phyloP scores from a whole-genome alignment of 2,329 filamentous ascomycete genomes.

The Colletotrichum sp. region DNA sequence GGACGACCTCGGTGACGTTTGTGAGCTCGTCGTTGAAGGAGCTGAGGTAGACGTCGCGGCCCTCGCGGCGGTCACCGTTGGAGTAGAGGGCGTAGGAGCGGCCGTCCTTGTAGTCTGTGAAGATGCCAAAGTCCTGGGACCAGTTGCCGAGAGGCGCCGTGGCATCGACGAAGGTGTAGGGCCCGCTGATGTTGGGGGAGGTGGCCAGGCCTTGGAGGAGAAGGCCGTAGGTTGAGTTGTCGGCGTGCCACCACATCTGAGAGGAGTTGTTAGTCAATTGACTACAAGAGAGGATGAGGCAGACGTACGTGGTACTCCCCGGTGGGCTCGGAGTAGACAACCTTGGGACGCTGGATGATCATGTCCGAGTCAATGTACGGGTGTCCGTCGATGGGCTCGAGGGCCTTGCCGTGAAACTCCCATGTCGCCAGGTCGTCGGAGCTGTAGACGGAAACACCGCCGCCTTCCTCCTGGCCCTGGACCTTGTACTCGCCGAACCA shows the following conservation, averaged over 20 bases:
- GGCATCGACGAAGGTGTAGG: slow-evolving; percentile 59
- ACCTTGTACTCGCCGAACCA: slow-evolving; percentile 68
- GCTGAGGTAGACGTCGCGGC: slow-evolving; percentile 62
- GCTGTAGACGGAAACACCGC: slow-evolving; percentile 65
- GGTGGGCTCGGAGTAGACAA: slow-evolving; percentile 59
- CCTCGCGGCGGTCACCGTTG: slow-evolving; percentile 60
- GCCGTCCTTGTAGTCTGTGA: slow-evolving; percentile 64
- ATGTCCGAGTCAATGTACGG: slow-evolving; percentile 57
- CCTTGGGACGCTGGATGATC: slow-evolving; percentile 68
- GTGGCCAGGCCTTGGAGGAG: slow-evolving; percentile 62
- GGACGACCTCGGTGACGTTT: slow-evolving; percentile 53
- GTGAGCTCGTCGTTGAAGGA: slow-evolving; percentile 57
- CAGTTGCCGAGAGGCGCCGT: slow-evolving; percentile 63
- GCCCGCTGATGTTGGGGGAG: slow-evolving; percentile 55
- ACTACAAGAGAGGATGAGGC: background rate
- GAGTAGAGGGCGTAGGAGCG: slow-evolving; percentile 62
- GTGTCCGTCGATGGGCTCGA: slow-evolving; percentile 60
- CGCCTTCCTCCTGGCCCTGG: slow-evolving; percentile 62
- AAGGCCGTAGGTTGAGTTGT: slow-evolving; percentile 60
- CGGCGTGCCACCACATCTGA: slow-evolving; percentile 67
- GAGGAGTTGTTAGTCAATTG: background rate
- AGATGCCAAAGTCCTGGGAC: slow-evolving; percentile 67
- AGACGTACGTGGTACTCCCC: slow-evolving; percentile 59
- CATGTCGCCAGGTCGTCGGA: slow-evolving; percentile 66
- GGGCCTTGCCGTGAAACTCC: slow-evolving; percentile 60